Percentiles rank a stretch among this genome's conserved stretches.
These are phyloP conservation scores for Favolaschia claudopus DNA, from an alignment of 768 basidiomycete species.

Conservation along the genomic window DNA sequence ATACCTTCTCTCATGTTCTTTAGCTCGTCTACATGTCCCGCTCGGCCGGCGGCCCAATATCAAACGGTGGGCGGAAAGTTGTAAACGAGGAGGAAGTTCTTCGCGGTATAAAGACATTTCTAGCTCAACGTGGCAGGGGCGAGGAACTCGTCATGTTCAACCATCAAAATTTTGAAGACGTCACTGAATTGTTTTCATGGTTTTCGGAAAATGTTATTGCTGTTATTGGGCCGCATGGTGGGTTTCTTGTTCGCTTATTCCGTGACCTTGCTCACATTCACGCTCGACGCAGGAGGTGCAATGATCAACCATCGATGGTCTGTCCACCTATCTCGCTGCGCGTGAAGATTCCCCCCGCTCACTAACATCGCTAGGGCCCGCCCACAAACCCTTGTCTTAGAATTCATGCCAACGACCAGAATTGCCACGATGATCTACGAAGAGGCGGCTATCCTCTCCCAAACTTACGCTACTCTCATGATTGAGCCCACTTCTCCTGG, in stretches of 20 bases:
- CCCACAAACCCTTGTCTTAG: conserved; percentile 11
- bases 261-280: too few species aligned
- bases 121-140: conserved; percentile 12
- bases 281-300: too few species aligned
- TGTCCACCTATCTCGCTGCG: not conserved
- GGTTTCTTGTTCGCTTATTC: too few species aligned
- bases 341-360: not conserved
- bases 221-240: conserved; percentile 21
- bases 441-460: conserved; percentile 22
- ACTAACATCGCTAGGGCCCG: not conserved
- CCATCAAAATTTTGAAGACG: not conserved
- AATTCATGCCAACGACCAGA: conserved; percentile 18
- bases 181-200: conserved; percentile 14
- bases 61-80: conserved; percentile 11
- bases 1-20: not conserved
- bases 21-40: conserved; percentile 26
- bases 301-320: conserved; percentile 28
- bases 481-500: conserved; percentile 1
- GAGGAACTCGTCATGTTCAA: conserved; percentile 26
- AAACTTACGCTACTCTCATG: conserved; percentile 20
- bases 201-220: conserved; percentile 14
- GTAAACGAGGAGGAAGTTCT: conserved; percentile 18
- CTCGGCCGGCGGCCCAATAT: conserved; percentile 16
- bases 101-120: not conserved
- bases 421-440: conserved; percentile 22